These are phyloP conservation scores for Urtica urens DNA, from an alignment of 306 rosid genomes.

Conservation along the genomic window DNA sequence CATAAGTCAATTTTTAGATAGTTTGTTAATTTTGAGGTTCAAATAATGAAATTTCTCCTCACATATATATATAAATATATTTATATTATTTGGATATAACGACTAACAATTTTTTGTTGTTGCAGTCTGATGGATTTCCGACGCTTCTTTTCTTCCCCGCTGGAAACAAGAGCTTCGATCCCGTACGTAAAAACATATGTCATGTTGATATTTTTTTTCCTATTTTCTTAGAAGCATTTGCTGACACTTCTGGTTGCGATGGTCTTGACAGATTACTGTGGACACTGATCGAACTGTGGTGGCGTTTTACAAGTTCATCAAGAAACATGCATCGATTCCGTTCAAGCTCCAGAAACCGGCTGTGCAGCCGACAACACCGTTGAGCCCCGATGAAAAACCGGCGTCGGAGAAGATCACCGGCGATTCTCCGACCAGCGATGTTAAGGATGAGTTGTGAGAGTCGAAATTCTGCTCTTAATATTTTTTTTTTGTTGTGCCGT, in stretches of 20 bases:
- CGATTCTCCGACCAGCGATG: slow-evolving; percentile 26
- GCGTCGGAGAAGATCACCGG: slow-evolving; percentile 10
- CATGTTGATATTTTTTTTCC: neutral
- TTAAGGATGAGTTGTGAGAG: slow-evolving; percentile 75
- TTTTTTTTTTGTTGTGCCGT: slow-evolving; percentile 7
- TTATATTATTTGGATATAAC: too few species aligned
- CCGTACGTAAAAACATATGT: slow-evolving; percentile 26
- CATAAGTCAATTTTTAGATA: too few species aligned
- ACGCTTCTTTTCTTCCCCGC: slow-evolving; percentile 58
- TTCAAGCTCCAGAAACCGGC: slow-evolving; percentile 88
- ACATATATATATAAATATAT: too few species aligned
- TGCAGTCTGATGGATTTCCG: slow-evolving; percentile 55
- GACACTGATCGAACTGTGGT: slow-evolving; percentile 87
- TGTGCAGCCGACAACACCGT: slow-evolving; percentile 29
- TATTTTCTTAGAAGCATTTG: neutral
- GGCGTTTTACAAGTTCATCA: slow-evolving; percentile 88
- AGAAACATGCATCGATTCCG: slow-evolving; percentile 90
- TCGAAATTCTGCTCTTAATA: neutral
- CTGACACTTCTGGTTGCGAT: slow-evolving; percentile 15
- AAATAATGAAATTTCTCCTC: too few species aligned
- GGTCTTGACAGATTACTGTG: slow-evolving; percentile 52
- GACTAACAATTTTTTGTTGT: neutral
- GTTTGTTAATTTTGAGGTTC: too few species aligned
- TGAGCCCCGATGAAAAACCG: slow-evolving; percentile 37
- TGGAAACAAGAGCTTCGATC: slow-evolving; percentile 61